A percentile compares a stretch with the other conserved stretches of the same genome.
Conservation (phyloP, 179 eudicot genomes). For the Spinacia oleracea region DNA sequence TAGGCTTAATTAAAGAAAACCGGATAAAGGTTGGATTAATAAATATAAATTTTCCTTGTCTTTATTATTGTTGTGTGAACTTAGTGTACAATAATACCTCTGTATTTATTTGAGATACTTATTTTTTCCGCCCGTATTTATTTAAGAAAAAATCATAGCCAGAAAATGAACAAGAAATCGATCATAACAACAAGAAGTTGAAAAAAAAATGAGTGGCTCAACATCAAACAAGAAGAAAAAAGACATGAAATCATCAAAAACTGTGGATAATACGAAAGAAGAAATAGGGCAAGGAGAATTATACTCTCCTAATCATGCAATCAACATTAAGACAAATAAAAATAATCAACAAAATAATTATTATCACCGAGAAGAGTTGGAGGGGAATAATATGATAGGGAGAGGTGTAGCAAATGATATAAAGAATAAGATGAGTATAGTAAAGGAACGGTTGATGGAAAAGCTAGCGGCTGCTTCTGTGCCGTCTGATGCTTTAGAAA, state of each 20-base stretch:
- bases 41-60: no score
- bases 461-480: slow-evolving; percentile 36
- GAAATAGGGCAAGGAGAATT: slow-evolving; percentile 23
- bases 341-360: background rate
- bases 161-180: no score
- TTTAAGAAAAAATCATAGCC: no score
- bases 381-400: slow-evolving; percentile 14
- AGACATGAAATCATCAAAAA: slow-evolving; percentile 15
- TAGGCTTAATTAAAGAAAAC: no score
- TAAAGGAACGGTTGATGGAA: slow-evolving; percentile 32
- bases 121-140: no score
- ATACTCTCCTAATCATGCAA: slow-evolving; percentile 28
- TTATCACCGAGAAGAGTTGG: background rate
- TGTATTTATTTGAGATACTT: no score
- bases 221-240: background rate
- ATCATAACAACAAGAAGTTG: no score
- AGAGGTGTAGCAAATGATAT: slow-evolving; percentile 24
- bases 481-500: slow-evolving; percentile 34
- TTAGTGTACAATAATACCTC: no score
- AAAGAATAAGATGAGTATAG: slow-evolving; percentile 18
- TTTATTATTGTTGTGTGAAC: no score
- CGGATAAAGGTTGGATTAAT: no score
- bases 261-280: slow-evolving; percentile 25
- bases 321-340: slow-evolving; percentile 24
- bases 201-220: slow-evolving; percentile 10